Percentiles rank a stretch among this genome's conserved stretches.
These are phyloP conservation scores for Boletellus deceptivus DNA, from an alignment of 1,284 basidiomycete species.

Conservation along the genomic window DNA sequence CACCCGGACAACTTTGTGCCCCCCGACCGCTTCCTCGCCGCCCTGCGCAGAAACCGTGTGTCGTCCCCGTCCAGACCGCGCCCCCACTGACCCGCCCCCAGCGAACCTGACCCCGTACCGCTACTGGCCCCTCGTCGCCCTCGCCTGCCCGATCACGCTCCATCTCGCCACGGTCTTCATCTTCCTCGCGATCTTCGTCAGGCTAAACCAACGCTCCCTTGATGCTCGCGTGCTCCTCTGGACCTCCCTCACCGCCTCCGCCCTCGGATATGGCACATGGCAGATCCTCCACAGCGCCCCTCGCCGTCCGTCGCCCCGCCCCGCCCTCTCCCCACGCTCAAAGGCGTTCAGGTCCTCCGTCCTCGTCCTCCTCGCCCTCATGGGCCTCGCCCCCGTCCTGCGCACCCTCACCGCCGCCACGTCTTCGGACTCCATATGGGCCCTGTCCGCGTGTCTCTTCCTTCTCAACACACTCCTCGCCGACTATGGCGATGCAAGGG, in stretches of 20 bases:
- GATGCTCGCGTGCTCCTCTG: slow-evolving; percentile 72
- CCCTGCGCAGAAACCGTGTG: slow-evolving; percentile 73
- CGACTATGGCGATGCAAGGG: slow-evolving; percentile 53
- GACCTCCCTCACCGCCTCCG: slow-evolving; percentile 58
- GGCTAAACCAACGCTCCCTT: slow-evolving; percentile 61
- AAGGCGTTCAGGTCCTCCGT: slow-evolving; percentile 74
- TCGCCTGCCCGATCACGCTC: slow-evolving; percentile 81
- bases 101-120: slow-evolving; percentile 76
- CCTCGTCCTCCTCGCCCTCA: slow-evolving; percentile 83
- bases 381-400: slow-evolving; percentile 89
- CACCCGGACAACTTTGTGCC: slow-evolving; percentile 89
- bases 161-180: slow-evolving; percentile 79
- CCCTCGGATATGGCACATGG: slow-evolving; percentile 63
- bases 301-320: slow-evolving; percentile 22
- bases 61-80: too few relatives aligned
- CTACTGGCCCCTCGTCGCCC: slow-evolving; percentile 70
- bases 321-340: slow-evolving; percentile 44
- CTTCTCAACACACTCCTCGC: slow-evolving; percentile 61
- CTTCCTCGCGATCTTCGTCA: slow-evolving; percentile 80
- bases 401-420: slow-evolving; percentile 92
- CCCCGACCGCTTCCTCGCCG: slow-evolving; percentile 73
- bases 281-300: slow-evolving; percentile 48
- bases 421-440: slow-evolving; percentile 97
- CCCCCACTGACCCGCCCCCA: slow-evolving; percentile 28
- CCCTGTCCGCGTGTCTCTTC: slow-evolving; percentile 71